Evolutionary conservation across 495 filamentous ascomycete genomes (phyloP).

Genomic region (Neohortaea acidophila): DNA sequence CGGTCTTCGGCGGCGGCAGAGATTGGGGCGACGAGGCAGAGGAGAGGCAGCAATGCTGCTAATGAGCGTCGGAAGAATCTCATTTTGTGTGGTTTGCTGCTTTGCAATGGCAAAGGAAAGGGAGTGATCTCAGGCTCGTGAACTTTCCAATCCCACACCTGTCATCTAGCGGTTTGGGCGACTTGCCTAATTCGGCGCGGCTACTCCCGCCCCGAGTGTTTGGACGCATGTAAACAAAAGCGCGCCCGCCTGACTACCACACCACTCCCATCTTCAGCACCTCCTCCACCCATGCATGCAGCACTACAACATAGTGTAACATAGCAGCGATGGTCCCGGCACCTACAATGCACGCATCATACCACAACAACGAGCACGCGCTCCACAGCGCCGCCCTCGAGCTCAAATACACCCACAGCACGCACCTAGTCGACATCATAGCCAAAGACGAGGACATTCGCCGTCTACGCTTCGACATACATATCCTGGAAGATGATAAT

Average conservation of each 20-base stretch:
- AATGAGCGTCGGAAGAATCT: conserved; percentile 35
- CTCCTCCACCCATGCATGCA: background rate
- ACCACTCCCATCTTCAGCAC: no score
- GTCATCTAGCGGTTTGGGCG: no score
- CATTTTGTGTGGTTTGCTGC: conserved; percentile 26
- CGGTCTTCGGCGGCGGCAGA: conserved; percentile 35
- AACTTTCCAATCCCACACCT: no score
- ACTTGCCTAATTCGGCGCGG: no score
- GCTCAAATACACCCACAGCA: conserved; percentile 45
- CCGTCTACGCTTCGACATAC: conserved; percentile 44
- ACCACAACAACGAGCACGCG: conserved; percentile 23
- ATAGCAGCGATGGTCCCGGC: conserved; percentile 3
- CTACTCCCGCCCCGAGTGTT: no score
- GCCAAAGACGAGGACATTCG: conserved; percentile 54
- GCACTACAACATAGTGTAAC: background rate
- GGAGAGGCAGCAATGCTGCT: conserved; percentile 40
- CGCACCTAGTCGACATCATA: conserved; percentile 42
- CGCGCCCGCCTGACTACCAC: no score
- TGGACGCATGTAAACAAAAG: no score
- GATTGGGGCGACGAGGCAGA: no score
- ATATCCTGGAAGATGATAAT: conserved; percentile 58
- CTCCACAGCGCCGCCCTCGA: conserved; percentile 42
- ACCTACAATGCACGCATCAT: conserved; percentile 5
- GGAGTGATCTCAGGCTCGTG: no score
- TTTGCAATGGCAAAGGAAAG: no score